phyloP scores from a whole-genome alignment of 306 rosid species.

The Luffa aegyptiaca region DNA sequence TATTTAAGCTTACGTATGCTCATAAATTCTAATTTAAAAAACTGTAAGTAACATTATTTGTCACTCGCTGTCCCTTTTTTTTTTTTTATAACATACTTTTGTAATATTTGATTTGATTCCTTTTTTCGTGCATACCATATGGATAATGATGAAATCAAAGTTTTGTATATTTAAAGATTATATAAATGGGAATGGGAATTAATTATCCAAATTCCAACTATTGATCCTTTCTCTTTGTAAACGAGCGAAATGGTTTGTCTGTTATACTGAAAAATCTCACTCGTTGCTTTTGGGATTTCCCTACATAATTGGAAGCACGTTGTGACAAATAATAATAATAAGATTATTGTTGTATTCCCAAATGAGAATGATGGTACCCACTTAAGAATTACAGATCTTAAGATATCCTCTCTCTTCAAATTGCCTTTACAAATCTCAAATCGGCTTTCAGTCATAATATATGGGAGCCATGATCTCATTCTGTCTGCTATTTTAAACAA shows the following conservation, averaged over 20 bases:
- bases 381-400: neutral
- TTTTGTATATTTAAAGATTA: neutral
- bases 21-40: neutral
- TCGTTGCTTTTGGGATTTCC: neutral
- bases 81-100: neutral
- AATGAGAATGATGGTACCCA: neutral
- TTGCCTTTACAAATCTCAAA: neutral
- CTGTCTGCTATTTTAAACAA: neutral
- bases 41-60: neutral
- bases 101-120: neutral
- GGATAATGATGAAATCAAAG: neutral
- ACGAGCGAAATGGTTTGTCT: neutral
- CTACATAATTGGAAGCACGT: neutral
- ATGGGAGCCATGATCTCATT: neutral
- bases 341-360: neutral
- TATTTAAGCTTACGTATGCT: neutral
- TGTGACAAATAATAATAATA: neutral
- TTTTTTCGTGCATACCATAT: conserved; percentile 4
- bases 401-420: neutral
- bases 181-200: neutral
- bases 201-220: neutral
- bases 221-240: no score
- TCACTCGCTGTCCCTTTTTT: neutral
- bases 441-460: neutral
- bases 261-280: neutral